These are phyloP conservation scores for Cyclotella kingstonii DNA, from an alignment of 108 stramenopile species.

Conservation along the genomic window DNA sequence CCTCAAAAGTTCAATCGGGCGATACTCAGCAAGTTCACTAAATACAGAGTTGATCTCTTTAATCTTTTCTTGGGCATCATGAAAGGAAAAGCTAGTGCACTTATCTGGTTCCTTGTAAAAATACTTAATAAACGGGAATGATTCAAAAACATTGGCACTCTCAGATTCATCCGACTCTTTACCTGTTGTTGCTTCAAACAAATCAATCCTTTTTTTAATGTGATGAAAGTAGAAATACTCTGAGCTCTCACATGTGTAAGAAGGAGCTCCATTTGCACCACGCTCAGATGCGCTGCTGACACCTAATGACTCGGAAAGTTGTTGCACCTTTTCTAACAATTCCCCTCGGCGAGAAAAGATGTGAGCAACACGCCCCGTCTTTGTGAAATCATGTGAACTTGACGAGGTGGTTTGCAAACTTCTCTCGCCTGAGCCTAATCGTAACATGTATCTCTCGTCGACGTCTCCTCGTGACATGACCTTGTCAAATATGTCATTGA, in stretches of 20 bases:
- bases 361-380: constrained; percentile 87
- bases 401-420: constrained; percentile 68
- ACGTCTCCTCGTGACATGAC: constrained; percentile 89
- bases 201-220: constrained; percentile 55
- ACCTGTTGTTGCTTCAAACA: constrained; percentile 30
- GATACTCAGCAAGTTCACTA: constrained; percentile 87
- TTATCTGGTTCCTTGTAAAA: constrained; percentile 33
- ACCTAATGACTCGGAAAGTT: constrained; percentile 82
- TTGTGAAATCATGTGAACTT: constrained; percentile 87
- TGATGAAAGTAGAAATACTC: constrained; percentile 83
- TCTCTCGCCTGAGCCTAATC: constrained; percentile 91
- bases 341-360: constrained; percentile 78
- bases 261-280: constrained; percentile 75
- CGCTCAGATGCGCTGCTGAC: constrained; percentile 74
- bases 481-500: constrained; percentile 98
- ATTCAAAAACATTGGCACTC: constrained; percentile 16
- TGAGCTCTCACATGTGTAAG: constrained; percentile 94
- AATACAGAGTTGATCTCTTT: constrained; percentile 71
- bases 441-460: constrained; percentile 88
- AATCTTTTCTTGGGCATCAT: constrained; percentile 49
- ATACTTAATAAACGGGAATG: constrained; percentile 70
- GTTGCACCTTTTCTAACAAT: constrained; percentile 87
- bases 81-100: constrained; percentile 18
- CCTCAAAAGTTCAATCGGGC: constrained; percentile 94
- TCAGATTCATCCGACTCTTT: not conserved